Conservation (phyloP, 495 filamentous ascomycete species). For the Thozetella sp. region DNA sequence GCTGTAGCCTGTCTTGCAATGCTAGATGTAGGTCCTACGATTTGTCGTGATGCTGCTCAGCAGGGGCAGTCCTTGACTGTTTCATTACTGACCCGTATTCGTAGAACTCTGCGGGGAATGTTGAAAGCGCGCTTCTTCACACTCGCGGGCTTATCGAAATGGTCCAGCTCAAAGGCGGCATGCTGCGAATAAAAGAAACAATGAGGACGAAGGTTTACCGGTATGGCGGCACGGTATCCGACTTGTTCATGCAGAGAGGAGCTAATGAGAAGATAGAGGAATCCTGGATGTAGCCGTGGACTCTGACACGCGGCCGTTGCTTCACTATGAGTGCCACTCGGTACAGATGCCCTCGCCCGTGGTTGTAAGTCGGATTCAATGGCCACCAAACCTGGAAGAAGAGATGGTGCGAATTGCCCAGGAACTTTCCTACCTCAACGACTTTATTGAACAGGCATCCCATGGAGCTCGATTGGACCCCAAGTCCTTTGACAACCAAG, state of each 20-base stretch:
- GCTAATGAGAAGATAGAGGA: background rate
- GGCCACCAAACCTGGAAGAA: background rate
- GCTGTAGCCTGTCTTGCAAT: background rate
- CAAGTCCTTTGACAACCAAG: background rate
- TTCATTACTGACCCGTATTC: background rate
- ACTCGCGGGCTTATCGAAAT: background rate
- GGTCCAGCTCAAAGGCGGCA: background rate
- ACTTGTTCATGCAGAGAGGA: background rate
- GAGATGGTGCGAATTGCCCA: background rate
- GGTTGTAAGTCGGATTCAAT: background rate
- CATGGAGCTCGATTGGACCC: background rate
- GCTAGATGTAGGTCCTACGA: background rate
- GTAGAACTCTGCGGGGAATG: background rate
- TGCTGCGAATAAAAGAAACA: background rate
- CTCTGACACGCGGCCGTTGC: background rate
- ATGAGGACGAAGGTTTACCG: background rate
- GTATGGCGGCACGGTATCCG: background rate
- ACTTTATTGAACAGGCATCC: background rate
- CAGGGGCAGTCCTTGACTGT: background rate
- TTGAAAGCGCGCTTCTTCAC: background rate
- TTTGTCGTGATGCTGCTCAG: background rate
- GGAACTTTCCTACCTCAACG: background rate
- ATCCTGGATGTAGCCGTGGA: background rate
- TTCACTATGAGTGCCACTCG: too few species aligned
- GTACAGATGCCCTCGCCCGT: background rate